Base-by-base conservation (phyloP, 2,329 filamentous ascomycete species). In the Boeremia lycopersici region DNA sequence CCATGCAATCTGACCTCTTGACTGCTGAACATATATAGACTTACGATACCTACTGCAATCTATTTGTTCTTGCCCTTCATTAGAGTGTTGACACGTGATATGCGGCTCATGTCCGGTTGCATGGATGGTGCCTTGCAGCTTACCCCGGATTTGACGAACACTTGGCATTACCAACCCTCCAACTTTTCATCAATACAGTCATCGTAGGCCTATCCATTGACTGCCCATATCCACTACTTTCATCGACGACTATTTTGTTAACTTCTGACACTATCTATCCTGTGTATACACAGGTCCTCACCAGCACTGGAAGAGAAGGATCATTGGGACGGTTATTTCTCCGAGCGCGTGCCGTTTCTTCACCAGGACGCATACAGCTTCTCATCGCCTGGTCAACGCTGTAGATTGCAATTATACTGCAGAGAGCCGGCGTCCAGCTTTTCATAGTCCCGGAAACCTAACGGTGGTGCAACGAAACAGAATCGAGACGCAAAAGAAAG, bases 181-280 rank as follows among this genome's bases (percentile, higher is more conserved):
- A 39, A 60, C 61, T 65, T 63, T 65, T 58, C 59, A 54, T 53
- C 45, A 23, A 45, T 45, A 38, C 61, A 59, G 57, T 65, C 61
- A 59, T 62, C 55, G 39, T 39, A n/a, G 41, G 23, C 9, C 46
- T 38, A 42, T 8, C 42, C 46, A 49, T 46, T 49, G 52, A 42
- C 1, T 9, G n/a, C 3, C n/a, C 36, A 38, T 33, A 38, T 17
- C 13, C 11, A 28, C 25, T 33, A 8, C 17, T 8, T 47, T 2
- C 26, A 47, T 46, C 25, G 25, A 17, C 13, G 23, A 11, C 1
- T 4, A 40, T 35, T 11, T 6, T 1, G n/a, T 2, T 35, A 17
- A 31, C 19, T 23, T n/a, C 7, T n/a, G 5, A 10, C 12, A 5
- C 12, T 11, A 11, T 3, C 15, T 34, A 8, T 1, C 4, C 6